phyloP scores from a whole-genome alignment of 352 stramenopile species.

The Phytophthora cajani region DNA sequence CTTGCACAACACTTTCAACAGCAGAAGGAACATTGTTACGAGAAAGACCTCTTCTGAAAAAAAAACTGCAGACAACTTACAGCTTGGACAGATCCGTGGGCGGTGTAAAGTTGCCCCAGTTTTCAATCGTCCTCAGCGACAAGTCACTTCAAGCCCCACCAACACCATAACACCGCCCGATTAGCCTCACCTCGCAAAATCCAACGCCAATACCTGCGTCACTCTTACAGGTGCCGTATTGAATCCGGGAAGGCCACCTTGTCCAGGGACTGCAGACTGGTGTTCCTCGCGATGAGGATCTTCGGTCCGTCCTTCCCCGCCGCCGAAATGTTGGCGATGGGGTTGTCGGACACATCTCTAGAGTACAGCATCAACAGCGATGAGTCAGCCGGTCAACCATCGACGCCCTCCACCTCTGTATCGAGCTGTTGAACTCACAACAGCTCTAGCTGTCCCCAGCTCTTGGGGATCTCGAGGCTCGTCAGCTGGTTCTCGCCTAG shows the following conservation, averaged over 20 bases:
- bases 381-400: not conserved
- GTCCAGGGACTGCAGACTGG: constrained; percentile 21
- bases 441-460: constrained; percentile 22
- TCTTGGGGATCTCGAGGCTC: constrained; percentile 26
- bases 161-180: not conserved
- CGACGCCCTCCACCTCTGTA: not conserved
- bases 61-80: constrained; percentile 16
- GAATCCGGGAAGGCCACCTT: constrained; percentile 22
- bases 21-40: not conserved
- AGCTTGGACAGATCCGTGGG: constrained; percentile 39
- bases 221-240: constrained; percentile 25
- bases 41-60: not conserved
- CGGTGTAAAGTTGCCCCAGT: constrained; percentile 30
- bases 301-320: constrained; percentile 27
- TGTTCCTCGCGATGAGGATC: constrained; percentile 32
- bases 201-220: no score
- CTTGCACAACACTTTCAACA: constrained; percentile 21
- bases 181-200: not conserved
- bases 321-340: constrained; percentile 29
- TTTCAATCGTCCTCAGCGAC: constrained; percentile 25
- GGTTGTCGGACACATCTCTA: constrained; percentile 38
- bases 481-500: constrained; percentile 23
- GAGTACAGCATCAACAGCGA: not conserved
- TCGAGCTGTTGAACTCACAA: constrained; percentile 18
- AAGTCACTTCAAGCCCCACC: constrained; percentile 33